Evolutionary conservation across 495 filamentous ascomycete species (phyloP), one percentile per base, ranked within the genome.

Genomic region (Lindgomyces ingoldianus): DNA sequence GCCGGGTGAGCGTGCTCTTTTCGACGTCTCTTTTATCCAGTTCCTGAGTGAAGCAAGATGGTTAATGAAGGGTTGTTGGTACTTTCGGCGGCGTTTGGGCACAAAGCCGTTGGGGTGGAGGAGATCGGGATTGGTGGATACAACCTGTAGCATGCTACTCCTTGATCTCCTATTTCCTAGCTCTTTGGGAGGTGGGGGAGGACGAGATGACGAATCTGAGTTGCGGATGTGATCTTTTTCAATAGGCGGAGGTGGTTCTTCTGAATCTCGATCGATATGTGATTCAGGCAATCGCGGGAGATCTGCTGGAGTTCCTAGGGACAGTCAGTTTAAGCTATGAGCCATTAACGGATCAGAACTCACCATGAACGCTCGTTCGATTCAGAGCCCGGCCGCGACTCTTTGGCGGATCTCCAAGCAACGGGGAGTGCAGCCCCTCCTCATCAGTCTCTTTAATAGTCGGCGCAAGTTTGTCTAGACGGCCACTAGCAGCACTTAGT

Each of bases 111-210:
- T 83, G 16, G 80, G 77, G 59, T 81, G 79, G 3, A 85, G 73
- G 16, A 89, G 73, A 61, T 89, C 86, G 22, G 85, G 83, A 64
- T 88, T 87, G 21, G 86, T 87, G 11, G 89, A 87, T 49, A 92
- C 89, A 18, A 91, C 83, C 70, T 94, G 90, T 21, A 95, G 81
- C 61, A 88, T 91, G 70, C 90, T 95, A 25, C 87, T 86, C 47
- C 89, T 78, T 33, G 88, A 89, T 58, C 85, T 79, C 57, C 86
- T 82, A n/a, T 53, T 27, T 21, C 51, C 51, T 53, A 82, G 83
- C 71, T 96, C 92, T 74, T 96, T 96, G 1, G 91, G 92, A 51
- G 92, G 92, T 12, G 87, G 90, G 50, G 87, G 77, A n/a, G 91
- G 92, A 41, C 87, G 84, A 45, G 82, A 80, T 46, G 87, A 87